phyloP scores from a whole-genome alignment of 2,329 filamentous ascomycete genomes.

The Aspergillus sergii region DNA sequence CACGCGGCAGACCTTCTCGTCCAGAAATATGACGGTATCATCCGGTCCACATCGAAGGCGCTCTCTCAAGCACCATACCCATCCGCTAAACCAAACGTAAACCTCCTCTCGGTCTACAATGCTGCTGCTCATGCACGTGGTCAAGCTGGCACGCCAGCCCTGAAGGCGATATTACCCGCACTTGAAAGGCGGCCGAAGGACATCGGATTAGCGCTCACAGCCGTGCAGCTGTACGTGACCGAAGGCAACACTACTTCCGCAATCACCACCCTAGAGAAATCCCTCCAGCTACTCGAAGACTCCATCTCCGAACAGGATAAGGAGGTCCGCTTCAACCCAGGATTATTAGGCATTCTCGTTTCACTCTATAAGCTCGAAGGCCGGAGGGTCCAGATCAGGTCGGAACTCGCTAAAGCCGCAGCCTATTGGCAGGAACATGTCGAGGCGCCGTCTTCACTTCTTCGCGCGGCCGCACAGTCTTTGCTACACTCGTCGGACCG shows the following conservation, averaged over 20 bases:
- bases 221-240: conserved; percentile 78
- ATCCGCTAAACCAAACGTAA: conserved; percentile 54
- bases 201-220: conserved; percentile 76
- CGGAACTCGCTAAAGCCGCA: conserved; percentile 77
- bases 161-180: conserved; percentile 70
- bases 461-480: conserved; percentile 79
- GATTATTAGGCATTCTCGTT: conserved; percentile 77
- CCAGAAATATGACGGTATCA: conserved; percentile 63
- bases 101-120: conserved; percentile 64
- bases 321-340: conserved; percentile 79
- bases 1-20: conserved; percentile 60
- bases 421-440: conserved; percentile 74
- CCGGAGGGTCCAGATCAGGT: conserved; percentile 70
- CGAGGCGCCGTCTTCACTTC: conserved; percentile 63
- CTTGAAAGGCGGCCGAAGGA: conserved; percentile 76
- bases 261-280: conserved; percentile 72
- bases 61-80: conserved; percentile 52
- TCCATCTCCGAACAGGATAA: conserved; percentile 59
- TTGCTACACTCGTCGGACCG: conserved; percentile 74
- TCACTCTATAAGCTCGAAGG: conserved; percentile 77
- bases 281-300: conserved; percentile 71
- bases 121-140: conserved; percentile 69
- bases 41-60: conserved; percentile 55
- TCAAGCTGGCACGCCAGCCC: conserved; percentile 65
- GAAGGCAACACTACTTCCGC: conserved; percentile 73